Percentiles rank a stretch among this genome's conserved stretches.
Conservation (phyloP, 345 rosid species). For the rapeseed (Brassica napus) region DNA sequence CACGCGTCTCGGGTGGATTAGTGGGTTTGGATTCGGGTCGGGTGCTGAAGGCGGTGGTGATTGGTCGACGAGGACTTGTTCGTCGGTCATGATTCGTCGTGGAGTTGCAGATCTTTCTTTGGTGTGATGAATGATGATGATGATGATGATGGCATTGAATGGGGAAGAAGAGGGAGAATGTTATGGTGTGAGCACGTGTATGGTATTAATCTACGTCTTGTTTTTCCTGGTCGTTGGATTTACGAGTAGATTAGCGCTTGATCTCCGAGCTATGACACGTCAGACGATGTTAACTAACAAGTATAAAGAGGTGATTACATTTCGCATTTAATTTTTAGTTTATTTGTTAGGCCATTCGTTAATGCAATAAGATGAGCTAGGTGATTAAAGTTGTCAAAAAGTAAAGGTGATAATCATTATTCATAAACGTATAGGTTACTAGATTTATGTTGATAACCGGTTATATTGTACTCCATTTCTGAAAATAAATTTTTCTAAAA, state of each 20-base stretch:
- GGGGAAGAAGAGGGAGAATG: conserved; percentile 5
- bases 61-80: conserved; percentile 48
- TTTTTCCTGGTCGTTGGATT: conserved; percentile 24
- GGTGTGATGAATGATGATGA: conserved; percentile 22
- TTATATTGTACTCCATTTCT: too few relatives aligned
- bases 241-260: background rate
- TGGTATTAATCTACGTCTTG: background rate
- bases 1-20: conserved; percentile 83
- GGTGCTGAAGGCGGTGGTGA: conserved; percentile 47
- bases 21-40: conserved; percentile 50
- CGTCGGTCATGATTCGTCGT: conserved; percentile 54
- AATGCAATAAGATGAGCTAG: conserved; percentile 8
- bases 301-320: too few relatives aligned
- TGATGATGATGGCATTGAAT: conserved; percentile 17
- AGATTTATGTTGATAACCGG: too few relatives aligned
- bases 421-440: background rate
- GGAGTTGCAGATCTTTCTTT: conserved; percentile 46
- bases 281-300: background rate
- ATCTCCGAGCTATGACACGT: conserved; percentile 15
- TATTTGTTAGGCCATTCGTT: conserved; percentile 18
- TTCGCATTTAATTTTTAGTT: conserved; percentile 9
- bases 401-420: conserved; percentile 1
- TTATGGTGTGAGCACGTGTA: conserved; percentile 25
- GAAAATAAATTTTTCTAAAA: too few relatives aligned
- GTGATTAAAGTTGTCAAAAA: conserved; percentile 12